Base-by-base conservation (phyloP, 1,284 basidiomycete genomes). In the Rhodotorula sp. region DNA sequence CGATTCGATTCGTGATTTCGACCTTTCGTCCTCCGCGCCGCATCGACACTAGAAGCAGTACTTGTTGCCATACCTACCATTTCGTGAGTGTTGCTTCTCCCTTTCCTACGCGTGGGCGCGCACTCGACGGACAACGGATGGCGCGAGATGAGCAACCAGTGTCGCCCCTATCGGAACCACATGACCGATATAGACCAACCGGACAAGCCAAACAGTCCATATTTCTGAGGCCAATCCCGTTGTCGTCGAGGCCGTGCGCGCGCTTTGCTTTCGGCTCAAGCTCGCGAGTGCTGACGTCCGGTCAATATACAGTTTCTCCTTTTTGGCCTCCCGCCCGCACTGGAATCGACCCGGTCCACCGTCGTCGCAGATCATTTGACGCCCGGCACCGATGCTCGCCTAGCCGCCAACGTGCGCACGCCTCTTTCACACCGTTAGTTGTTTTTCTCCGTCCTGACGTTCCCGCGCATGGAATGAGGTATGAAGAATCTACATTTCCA, bases 141-240 rank as follows among this genome's bases (percentile, higher is more conserved):
- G 73, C 73, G 70, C 64, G 68, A 69, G 73, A 75, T 70, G 73
- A 75, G 71, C 64, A 72, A 72, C 65, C 67, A 67, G 70, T 77
- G 77, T 78, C 77, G 77, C 77, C 77, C 77, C 77, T 77, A 74
- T 75, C 77, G 64, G 72, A 78, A 60, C 57, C 53, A 53, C 53
- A 42, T 75, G 72, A 73, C 66, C 66, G 73, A 73, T 65, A 1
- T 62, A 30, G 74, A 76, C 73, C 74, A 74, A 51, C 60, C 67
- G 64, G 68, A 64, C 66, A 68, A 70, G 58, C 75, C 75, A 75
- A 76, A 73, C 70, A 62, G 56, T 61, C 62, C 57, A 49, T 53
- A 58, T 51, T 29, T 55, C 70, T 69, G 67, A 75, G 71, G 70
- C 69, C 45, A 68, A 55, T 14, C 37, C 3, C 33, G 29, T 48